Conservation (phyloP, 2,329 filamentous ascomycete genomes). For the Tolypocladium guangdongense region DNA sequence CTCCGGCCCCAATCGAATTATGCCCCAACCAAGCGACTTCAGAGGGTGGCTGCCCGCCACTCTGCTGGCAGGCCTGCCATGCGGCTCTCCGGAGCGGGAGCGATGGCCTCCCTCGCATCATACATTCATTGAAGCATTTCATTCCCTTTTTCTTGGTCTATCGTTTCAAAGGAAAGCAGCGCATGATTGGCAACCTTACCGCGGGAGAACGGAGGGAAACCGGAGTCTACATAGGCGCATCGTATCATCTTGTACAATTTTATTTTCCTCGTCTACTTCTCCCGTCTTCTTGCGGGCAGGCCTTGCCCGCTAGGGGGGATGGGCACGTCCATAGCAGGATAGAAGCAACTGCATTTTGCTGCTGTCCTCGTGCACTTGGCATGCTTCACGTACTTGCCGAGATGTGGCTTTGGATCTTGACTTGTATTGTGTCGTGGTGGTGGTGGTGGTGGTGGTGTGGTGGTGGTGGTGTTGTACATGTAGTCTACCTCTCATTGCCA, state of each 20-base stretch:
- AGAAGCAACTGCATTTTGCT: conserved; percentile 5
- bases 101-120: background rate
- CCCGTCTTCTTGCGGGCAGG: background rate
- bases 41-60: background rate
- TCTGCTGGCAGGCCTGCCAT: background rate
- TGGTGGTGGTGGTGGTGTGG: background rate
- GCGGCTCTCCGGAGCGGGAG: background rate
- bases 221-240: conserved; percentile 15
- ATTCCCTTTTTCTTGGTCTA: background rate
- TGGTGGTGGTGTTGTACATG: background rate
- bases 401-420: background rate
- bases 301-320: background rate
- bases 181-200: conserved; percentile 8
- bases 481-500: background rate
- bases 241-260: conserved; percentile 13
- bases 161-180: conserved; percentile 2
- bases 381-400: background rate
- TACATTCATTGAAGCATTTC: background rate
- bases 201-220: conserved; percentile 10
- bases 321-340: conserved; percentile 10
- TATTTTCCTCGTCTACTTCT: background rate
- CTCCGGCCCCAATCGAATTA: background rate
- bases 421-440: background rate
- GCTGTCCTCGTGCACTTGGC: background rate
- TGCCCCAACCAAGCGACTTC: background rate